Evolutionary conservation across 495 filamentous ascomycete genomes (phyloP).

Genomic region (Penicillium paradoxum): DNA sequence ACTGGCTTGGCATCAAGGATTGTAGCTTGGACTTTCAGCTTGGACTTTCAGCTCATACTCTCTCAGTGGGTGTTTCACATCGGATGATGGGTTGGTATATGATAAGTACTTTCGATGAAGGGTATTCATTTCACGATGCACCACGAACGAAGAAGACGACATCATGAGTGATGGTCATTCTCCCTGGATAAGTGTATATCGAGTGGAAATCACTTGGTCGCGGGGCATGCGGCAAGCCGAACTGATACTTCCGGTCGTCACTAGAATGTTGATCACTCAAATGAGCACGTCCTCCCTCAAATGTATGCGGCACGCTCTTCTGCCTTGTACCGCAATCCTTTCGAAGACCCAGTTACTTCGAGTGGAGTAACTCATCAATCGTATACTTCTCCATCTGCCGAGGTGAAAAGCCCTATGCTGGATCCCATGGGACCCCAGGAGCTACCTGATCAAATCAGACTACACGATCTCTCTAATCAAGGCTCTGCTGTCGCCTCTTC

Average conservation of each 20-base stretch:
- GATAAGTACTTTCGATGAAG: background rate
- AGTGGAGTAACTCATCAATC: background rate
- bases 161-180: background rate
- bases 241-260: background rate
- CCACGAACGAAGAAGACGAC: background rate
- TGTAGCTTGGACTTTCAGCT: background rate
- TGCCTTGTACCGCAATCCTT: background rate
- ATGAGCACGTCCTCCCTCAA: background rate
- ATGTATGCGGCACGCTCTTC: background rate
- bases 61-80: background rate
- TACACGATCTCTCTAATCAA: slow-evolving; percentile 1
- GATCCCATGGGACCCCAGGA: background rate
- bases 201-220: slow-evolving; percentile 2
- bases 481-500: slow-evolving; percentile 5
- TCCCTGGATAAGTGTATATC: background rate
- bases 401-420: background rate
- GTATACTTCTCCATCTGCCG: background rate
- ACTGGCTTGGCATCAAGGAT: slow-evolving; percentile 4
- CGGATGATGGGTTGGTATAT: background rate
- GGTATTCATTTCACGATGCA: background rate
- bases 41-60: background rate
- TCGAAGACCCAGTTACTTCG: background rate
- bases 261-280: background rate
- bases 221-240: slow-evolving; percentile 5
- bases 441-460: slow-evolving; percentile 2